Conservation (phyloP, 805 yeast genomes). For the Metschnikowia anglica region DNA sequence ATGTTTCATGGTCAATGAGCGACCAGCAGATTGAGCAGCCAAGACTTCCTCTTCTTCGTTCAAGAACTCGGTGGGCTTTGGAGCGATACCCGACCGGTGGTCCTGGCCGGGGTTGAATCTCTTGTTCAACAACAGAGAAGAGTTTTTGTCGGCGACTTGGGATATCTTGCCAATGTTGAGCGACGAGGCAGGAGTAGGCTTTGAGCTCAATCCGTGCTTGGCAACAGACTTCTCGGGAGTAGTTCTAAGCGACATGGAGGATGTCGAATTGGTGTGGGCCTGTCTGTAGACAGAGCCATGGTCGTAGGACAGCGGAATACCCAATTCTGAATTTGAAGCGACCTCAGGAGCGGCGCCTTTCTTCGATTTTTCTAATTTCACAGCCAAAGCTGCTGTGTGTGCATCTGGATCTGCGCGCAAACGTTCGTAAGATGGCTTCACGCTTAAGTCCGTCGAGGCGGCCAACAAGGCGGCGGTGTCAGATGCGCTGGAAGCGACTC, state of each 20-base stretch:
- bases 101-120: conserved; percentile 44
- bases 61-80: conserved; percentile 31
- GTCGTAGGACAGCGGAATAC: conserved; percentile 31
- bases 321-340: conserved; percentile 35
- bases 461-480: conserved; percentile 80
- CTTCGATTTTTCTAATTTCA: conserved; percentile 41
- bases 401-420: conserved; percentile 55
- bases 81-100: conserved; percentile 38
- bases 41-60: conserved; percentile 43
- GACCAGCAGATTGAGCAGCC: conserved; percentile 60
- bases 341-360: conserved; percentile 44
- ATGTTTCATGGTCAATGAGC: conserved; percentile 50
- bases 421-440: conserved; percentile 62
- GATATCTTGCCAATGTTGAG: conserved; percentile 38
- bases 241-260: conserved; percentile 45
- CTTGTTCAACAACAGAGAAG: conserved; percentile 38
- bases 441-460: conserved; percentile 59
- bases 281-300: conserved; percentile 31
- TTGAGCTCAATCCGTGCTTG: conserved; percentile 38
- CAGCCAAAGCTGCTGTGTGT: conserved; percentile 60
- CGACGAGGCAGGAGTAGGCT: conserved; percentile 20
- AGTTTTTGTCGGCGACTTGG: conserved; percentile 38
- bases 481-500: conserved; percentile 67
- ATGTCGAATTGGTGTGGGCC: conserved; percentile 42
- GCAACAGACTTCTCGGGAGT: conserved; percentile 39